phyloP scores from a whole-genome alignment of 371 early-diverging fungal species.

The Rhizopus delemar region DNA sequence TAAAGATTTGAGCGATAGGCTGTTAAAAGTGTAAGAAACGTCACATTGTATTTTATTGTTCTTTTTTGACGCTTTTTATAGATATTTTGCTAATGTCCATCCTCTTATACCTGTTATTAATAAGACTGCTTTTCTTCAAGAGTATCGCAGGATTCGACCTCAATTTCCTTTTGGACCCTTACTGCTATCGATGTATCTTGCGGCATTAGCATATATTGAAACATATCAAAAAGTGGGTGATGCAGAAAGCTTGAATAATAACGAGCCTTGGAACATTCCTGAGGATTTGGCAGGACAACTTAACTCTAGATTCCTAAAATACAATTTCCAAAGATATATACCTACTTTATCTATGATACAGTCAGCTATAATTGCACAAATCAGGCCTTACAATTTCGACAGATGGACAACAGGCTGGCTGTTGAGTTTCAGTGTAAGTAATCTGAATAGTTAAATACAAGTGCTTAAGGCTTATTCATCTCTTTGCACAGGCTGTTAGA shows the following conservation, averaged over 20 bases:
- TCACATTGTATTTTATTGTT: background rate
- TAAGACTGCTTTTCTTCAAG: slow-evolving; percentile 22
- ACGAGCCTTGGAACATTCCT: slow-evolving; percentile 8
- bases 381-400: slow-evolving; percentile 26
- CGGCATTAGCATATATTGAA: slow-evolving; percentile 20
- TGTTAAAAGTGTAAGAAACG: slow-evolving; percentile 28
- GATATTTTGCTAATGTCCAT: slow-evolving; percentile 34
- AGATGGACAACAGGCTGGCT: background rate
- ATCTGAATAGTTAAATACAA: background rate
- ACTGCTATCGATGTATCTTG: slow-evolving; percentile 25
- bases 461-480: background rate
- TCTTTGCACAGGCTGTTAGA: background rate
- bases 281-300: slow-evolving; percentile 6
- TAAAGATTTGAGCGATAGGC: slow-evolving; percentile 24
- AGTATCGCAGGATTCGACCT: slow-evolving; percentile 25
- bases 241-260: slow-evolving; percentile 3
- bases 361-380: slow-evolving; percentile 36
- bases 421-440: slow-evolving; percentile 3
- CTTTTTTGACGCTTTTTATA: slow-evolving; percentile 1
- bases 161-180: slow-evolving; percentile 15
- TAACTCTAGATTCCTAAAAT: slow-evolving; percentile 2
- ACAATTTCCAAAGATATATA: slow-evolving; percentile 3
- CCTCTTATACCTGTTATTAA: slow-evolving; percentile 26
- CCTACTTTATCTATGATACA: slow-evolving; percentile 40
- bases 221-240: slow-evolving; percentile 8